Percentiles rank a stretch among this genome's conserved stretches.
These are phyloP conservation scores for Senecio squalidus DNA, from an alignment of 140 eudicot genomes.

Conservation along the genomic window DNA sequence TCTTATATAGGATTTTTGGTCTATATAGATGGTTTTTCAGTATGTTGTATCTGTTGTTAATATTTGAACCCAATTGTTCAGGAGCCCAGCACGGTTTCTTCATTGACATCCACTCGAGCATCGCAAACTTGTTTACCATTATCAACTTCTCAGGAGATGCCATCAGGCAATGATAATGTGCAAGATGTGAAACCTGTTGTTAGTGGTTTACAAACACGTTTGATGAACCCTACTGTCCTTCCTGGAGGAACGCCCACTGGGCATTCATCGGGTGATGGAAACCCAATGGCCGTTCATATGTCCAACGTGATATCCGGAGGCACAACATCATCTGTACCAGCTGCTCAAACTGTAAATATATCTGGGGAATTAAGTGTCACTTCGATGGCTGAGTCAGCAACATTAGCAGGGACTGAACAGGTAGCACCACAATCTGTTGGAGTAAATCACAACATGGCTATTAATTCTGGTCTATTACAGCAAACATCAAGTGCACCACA, in stretches of 20 bases:
- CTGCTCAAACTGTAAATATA: conserved; percentile 46
- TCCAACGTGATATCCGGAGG: conserved; percentile 65
- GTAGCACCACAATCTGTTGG: conserved; percentile 35
- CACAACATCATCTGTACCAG: conserved; percentile 42
- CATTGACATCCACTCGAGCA: conserved; percentile 31
- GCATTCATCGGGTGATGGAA: conserved; percentile 43
- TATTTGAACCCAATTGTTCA: conserved; percentile 16
- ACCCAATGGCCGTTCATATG: conserved; percentile 43
- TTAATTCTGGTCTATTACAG: conserved; percentile 41
- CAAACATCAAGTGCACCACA: conserved; percentile 42
- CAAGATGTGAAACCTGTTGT: conserved; percentile 52
- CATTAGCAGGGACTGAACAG: conserved; percentile 34
- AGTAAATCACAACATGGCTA: conserved; percentile 28
- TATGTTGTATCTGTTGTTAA: background rate
- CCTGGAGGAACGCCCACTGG: conserved; percentile 50
- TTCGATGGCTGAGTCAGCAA: conserved; percentile 35
- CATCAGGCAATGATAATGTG: conserved; percentile 29
- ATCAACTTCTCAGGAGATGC: conserved; percentile 43
- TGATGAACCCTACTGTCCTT: conserved; percentile 33
- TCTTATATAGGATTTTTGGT: background rate
- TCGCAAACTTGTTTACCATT: conserved; percentile 52
- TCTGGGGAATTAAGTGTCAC: conserved; percentile 47
- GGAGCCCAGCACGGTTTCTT: conserved; percentile 51
- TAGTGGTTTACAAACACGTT: conserved; percentile 46
- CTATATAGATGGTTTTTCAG: background rate